A percentile compares a stretch with the other conserved stretches of the same genome.
phyloP scores from a whole-genome alignment of 176 grass and related monocot genomes.

The Puya raimondii region DNA sequence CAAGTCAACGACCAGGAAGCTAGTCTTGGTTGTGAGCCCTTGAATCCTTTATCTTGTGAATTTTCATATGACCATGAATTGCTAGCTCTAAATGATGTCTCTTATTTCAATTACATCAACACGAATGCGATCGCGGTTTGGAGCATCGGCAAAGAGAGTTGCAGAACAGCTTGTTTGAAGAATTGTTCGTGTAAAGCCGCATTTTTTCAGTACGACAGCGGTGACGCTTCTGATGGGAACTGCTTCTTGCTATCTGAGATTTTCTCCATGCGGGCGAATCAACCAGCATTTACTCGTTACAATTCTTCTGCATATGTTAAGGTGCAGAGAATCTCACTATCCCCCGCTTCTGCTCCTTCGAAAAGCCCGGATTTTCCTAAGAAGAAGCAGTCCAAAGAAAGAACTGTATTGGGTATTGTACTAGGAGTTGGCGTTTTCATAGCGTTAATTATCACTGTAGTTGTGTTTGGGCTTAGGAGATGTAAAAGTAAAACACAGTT shows the following conservation, averaged over 20 bases:
- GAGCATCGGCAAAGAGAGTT: conserved; percentile 19
- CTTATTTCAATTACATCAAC: background rate
- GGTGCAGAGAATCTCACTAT: conserved; percentile 21
- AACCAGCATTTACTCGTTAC: conserved; percentile 2
- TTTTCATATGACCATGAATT: conserved; percentile 23
- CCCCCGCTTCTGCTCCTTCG: background rate
- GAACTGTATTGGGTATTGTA: too few species aligned
- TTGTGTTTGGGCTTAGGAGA: background rate
- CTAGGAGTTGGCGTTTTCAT: background rate
- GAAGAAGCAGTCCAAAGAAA: too few species aligned
- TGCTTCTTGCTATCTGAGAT: conserved; percentile 27
- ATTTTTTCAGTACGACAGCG: conserved; percentile 15
- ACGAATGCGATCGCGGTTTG: background rate
- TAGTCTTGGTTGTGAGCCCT: background rate
- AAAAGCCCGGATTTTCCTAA: too few species aligned
- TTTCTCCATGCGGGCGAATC: conserved; percentile 14
- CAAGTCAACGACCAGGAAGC: background rate
- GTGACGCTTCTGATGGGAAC: conserved; percentile 9
- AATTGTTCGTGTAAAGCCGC: conserved; percentile 61
- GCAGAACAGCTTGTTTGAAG: conserved; percentile 28
- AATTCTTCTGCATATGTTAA: conserved; percentile 34
- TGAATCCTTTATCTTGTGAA: conserved; percentile 31
- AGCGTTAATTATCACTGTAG: background rate
- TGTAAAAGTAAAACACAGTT: background rate
- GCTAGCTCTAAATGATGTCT: background rate